Evolutionary conservation across 225 moss, liverwort and hornwort species (phyloP), one percentile per base, ranked within the genome.

Genomic region (Marchantia paleacea): DNA sequence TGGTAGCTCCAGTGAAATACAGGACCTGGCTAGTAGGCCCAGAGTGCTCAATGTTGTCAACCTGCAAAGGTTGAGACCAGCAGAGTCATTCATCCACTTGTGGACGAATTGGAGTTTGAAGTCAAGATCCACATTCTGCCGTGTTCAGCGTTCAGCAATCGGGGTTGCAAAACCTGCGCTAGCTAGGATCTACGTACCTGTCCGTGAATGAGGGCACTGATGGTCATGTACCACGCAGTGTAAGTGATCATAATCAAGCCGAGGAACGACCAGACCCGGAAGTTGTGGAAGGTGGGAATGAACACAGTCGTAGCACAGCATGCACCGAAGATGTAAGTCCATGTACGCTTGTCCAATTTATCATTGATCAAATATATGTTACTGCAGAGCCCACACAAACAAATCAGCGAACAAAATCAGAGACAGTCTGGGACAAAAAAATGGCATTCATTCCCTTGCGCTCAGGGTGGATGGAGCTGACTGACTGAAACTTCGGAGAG

Each of bases 291-390:
- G 1, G 91, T 90, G 12, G 97, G 97, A 30, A 97, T 85, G 80
- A 97, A 69, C 48, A 90, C 87, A 15, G 94, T 97, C 67, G 90
- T 77, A 89, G 91, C 86, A 76, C 97, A 97, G 76, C 89, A 87
- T 18, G 94, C 97, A 6, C 97, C 97, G 58, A 97, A 97, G 78
- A 97, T 94, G 80, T 94, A 97, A 25, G 97, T 97, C 97, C 97
- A 97, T 79, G 92, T 92, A 63, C 96, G 87, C 91, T 97, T 97
- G 89, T 94, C 89, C 25, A 93, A 58, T 49, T 88, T 60, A 54
- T 97, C 93, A 77, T 91, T 94, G 72, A 97, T 87, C 80, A 94
- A 77, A 83, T 91, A 97, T 30, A 97, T 93, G 58, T 97, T 97
- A 86, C 97, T 97, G 82, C 76, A 72, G 7, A 39, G 24, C 12